Evolutionary conservation across 306 rosid genomes (phyloP), one percentile per base, ranked within the genome.

Genomic region (Castanospermum australe): DNA sequence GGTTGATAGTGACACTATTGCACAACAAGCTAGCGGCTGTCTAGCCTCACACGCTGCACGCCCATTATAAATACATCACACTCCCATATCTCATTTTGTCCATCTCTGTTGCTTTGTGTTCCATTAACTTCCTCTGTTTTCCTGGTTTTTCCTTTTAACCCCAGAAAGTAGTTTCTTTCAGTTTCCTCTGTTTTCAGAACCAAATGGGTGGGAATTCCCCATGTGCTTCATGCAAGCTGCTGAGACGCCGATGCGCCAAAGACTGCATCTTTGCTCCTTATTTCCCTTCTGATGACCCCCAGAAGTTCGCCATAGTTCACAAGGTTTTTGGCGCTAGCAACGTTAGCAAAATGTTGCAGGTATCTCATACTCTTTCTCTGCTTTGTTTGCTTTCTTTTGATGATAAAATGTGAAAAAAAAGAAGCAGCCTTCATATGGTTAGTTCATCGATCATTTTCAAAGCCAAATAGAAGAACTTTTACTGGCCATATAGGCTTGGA

Each of bases 311-410:
- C 77, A 86, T 86, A 35, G 98, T 95, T 67, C 99, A 95, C 84
- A 95, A 92, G 83, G 92, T 95, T 80, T 95, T 95, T 44, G 99
- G 99, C 65, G 99, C 99, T 4, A 95, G 99, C 90, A 95, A 95
- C 62, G 90, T 95, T 39, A 88, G 98, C 89, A 95, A 95, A 85
- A 92, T 95, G 92, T 39, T 95, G 3, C 99, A 95, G 99, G 99
- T 93, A 12, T 4, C 18, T 72, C 25, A 4, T 14, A 32, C 41
- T 21, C 30, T 60, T 22, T 22, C 30, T 54, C 35, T 57, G 5
- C 22, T 15, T 25, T 55, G 0, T 33, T 60, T n/a, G 6, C 48
- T 5, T 51, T 1, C 10, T n/a, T 28, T 41, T 55, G 4, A n/a
- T 4, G 21, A 13, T 24, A 8, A n/a, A 11, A 3, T 18, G 2